A percentile compares a stretch with the other conserved stretches of the same genome.
Evolutionary conservation across 768 basidiomycete genomes (phyloP).

Genomic region (Podaxis sp.): DNA sequence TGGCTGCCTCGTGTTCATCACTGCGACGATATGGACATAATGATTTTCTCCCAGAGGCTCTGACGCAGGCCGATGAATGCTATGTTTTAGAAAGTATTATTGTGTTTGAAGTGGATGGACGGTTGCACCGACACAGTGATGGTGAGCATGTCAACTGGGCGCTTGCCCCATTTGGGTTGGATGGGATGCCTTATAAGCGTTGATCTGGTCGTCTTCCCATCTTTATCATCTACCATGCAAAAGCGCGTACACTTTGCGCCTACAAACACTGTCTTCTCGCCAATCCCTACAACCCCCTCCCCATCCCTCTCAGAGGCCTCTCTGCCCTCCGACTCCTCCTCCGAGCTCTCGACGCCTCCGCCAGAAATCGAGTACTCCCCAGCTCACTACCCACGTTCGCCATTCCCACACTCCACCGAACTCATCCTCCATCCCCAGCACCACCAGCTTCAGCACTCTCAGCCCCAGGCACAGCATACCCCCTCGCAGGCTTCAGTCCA

Average conservation of each 20-base stretch:
- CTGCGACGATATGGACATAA: not conserved
- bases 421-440: conserved; percentile 21
- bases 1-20: not conserved
- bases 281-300: conserved; percentile 34
- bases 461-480: not conserved
- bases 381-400: conserved; percentile 29
- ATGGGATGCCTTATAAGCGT: conserved; percentile 8
- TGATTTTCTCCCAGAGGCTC: not conserved
- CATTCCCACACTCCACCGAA: conserved; percentile 27
- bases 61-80: not conserved
- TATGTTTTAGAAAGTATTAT: not conserved
- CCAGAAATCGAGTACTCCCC: conserved; percentile 24
- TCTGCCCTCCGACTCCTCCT: conserved; percentile 36
- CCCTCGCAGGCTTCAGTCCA: not conserved
- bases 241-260: conserved; percentile 45
- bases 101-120: not conserved
- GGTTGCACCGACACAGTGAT: not conserved
- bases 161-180: conserved; percentile 10
- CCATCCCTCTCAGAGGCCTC: conserved; percentile 36
- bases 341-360: conserved; percentile 38
- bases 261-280: conserved; percentile 37
- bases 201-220: conserved; percentile 13
- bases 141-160: not conserved
- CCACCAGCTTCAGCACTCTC: not conserved
- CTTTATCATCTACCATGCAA: conserved; percentile 23